A percentile compares a stretch with the other conserved stretches of the same genome.
Evolutionary conservation across 2,329 filamentous ascomycete genomes (phyloP).

Genomic region (Chaetomium olivaceum): DNA sequence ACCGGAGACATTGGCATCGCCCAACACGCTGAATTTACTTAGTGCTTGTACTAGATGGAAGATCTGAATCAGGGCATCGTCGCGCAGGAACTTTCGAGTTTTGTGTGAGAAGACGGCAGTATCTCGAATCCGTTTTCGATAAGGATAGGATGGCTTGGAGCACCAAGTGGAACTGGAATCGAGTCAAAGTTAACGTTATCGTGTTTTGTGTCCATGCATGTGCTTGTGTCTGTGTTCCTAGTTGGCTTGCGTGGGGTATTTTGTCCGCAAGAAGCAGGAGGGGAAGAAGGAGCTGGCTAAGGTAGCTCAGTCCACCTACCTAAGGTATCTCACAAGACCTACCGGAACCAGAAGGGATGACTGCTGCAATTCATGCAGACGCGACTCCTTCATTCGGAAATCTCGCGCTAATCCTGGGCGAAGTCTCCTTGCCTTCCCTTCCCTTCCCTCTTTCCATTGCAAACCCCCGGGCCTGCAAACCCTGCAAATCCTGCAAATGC

Average conservation of each 20-base stretch:
- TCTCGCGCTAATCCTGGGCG: neutral
- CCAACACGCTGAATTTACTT: neutral
- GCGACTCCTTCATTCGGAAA: slow-evolving; percentile 9
- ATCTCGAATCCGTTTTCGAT: neutral
- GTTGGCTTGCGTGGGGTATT: slow-evolving; percentile 1
- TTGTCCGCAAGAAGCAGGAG: neutral
- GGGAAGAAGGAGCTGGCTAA: neutral
- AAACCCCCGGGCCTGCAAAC: no score
- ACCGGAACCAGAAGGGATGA: slow-evolving; percentile 15
- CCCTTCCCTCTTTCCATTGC: neutral
- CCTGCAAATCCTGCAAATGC: neutral
- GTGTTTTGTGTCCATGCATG: neutral
- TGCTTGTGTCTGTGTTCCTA: neutral
- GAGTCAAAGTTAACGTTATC: neutral
- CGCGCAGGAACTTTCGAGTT: neutral
- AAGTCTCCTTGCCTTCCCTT: neutral
- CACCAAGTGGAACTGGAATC: neutral
- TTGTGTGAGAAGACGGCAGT: neutral
- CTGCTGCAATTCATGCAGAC: slow-evolving; percentile 10
- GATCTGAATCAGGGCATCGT: neutral
- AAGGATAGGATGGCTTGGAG: neutral
- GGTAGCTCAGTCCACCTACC: neutral
- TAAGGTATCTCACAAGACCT: slow-evolving; percentile 9
- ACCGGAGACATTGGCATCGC: slow-evolving; percentile 9
- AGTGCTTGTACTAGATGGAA: neutral